Percentiles rank a stretch among this genome's conserved stretches.
phyloP scores from a whole-genome alignment of 352 stramenopile genomes.

The Phytophthora cajani region DNA sequence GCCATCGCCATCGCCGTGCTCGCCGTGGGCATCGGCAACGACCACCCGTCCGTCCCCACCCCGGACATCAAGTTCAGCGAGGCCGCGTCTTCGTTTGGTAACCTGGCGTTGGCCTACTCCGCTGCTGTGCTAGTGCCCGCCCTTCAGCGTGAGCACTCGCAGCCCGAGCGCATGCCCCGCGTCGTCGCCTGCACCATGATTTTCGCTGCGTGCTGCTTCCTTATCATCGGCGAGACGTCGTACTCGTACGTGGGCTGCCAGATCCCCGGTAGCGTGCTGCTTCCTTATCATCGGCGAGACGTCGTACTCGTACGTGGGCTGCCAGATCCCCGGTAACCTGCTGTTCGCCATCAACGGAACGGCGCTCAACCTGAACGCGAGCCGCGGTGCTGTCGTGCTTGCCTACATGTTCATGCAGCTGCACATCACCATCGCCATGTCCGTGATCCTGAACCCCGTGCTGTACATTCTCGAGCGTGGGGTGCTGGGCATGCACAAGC shows the following conservation, averaged over 20 bases:
- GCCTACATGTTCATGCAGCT: slow-evolving; percentile 61
- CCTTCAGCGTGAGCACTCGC: slow-evolving; percentile 55
- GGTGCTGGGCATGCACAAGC: slow-evolving; percentile 57
- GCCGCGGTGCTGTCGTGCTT: slow-evolving; percentile 44
- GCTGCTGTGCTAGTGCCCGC: slow-evolving; percentile 53
- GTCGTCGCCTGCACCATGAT: slow-evolving; percentile 49
- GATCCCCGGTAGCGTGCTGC: slow-evolving; percentile 55
- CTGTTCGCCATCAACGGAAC: slow-evolving; percentile 52
- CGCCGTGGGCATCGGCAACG: slow-evolving; percentile 39
- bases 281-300: slow-evolving; percentile 53
- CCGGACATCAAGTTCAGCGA: slow-evolving; percentile 51
- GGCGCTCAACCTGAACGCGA: slow-evolving; percentile 44
- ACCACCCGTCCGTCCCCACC: slow-evolving; percentile 35
- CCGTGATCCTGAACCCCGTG: slow-evolving; percentile 53
- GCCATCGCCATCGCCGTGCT: slow-evolving; percentile 46
- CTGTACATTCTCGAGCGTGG: slow-evolving; percentile 51
- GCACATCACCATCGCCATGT: slow-evolving; percentile 57
- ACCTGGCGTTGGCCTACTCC: slow-evolving; percentile 54
- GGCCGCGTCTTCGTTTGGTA: slow-evolving; percentile 52
- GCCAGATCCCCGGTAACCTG: slow-evolving; percentile 60
- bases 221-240: slow-evolving; percentile 46
- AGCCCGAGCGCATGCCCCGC: slow-evolving; percentile 54
- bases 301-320: slow-evolving; percentile 48
- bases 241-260: slow-evolving; percentile 54
- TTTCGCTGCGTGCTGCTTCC: slow-evolving; percentile 50